These are phyloP conservation scores for Sophora flavescens DNA, from an alignment of 306 rosid species.

Conservation along the genomic window DNA sequence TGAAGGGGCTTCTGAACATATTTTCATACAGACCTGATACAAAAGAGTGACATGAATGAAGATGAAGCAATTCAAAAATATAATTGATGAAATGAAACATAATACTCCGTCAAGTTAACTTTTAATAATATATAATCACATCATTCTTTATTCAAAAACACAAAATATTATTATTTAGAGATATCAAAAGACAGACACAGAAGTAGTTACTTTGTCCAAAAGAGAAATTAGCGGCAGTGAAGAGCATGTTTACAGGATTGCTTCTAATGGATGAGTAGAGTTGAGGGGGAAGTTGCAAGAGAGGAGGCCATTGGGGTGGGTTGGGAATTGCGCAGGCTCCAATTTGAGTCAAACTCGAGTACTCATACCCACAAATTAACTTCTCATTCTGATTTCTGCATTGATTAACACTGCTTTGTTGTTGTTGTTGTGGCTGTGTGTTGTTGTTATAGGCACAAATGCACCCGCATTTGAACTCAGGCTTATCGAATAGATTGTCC, in stretches of 20 bases:
- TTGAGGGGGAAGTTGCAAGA: conserved; percentile 70
- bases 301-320: conserved; percentile 84
- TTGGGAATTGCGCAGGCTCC: conserved; percentile 52
- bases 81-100: background rate
- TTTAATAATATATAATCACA: background rate
- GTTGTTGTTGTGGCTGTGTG: too few species aligned
- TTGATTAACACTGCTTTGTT: too few species aligned
- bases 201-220: conserved; percentile 59
- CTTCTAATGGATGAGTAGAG: conserved; percentile 56
- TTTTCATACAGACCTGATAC: conserved; percentile 62
- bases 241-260: conserved; percentile 65
- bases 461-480: conserved; percentile 67
- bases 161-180: too few species aligned
- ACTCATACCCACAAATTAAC: conserved; percentile 60
- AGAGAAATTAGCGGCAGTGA: conserved; percentile 69
- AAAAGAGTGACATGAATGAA: background rate
- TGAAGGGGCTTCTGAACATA: conserved; percentile 53
- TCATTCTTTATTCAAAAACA: too few species aligned
- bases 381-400: too few species aligned
- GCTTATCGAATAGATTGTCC: conserved; percentile 48
- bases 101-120: background rate
- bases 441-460: conserved; percentile 15
- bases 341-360: conserved; percentile 56
- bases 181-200: too few species aligned
- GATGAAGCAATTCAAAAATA: background rate